Evolutionary conservation across 805 yeast species (phyloP).

Genomic region (Ogataea ganodermae): DNA sequence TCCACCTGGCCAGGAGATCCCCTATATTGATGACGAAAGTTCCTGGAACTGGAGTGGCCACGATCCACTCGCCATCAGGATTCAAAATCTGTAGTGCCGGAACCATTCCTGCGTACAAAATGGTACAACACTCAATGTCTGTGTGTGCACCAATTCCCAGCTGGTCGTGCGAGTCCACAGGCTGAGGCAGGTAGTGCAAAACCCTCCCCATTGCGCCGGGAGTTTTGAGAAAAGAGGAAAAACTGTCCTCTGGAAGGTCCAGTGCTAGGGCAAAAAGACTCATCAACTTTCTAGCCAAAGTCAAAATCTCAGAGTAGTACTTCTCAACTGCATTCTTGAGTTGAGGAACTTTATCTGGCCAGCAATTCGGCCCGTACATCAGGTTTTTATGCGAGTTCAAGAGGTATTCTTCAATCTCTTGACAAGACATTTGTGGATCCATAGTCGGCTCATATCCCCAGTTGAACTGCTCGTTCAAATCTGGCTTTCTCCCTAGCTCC

Average conservation of each 20-base stretch:
- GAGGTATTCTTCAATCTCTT: conserved; percentile 23
- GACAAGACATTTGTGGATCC: conserved; percentile 31
- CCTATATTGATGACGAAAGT: conserved; percentile 41
- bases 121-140: conserved; percentile 36
- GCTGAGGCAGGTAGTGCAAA: conserved; percentile 36
- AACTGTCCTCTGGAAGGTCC: conserved; percentile 31
- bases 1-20: conserved; percentile 37
- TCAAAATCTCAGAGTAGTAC: conserved; percentile 27
- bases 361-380: conserved; percentile 27
- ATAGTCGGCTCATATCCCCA: conserved; percentile 35
- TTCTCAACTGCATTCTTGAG: conserved; percentile 25
- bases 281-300: conserved; percentile 30
- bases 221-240: conserved; percentile 24
- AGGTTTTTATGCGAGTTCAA: conserved; percentile 19
- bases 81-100: conserved; percentile 39
- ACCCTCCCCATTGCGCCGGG: conserved; percentile 35
- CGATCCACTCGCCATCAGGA: conserved; percentile 36
- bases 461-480: conserved; percentile 24
- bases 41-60: conserved; percentile 35
- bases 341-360: conserved; percentile 35
- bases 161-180: conserved; percentile 27
- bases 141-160: conserved; percentile 41
- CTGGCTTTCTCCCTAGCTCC: conserved; percentile 24
- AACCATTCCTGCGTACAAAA: conserved; percentile 34
- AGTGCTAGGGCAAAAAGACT: conserved; percentile 32